Base-by-base conservation (phyloP, 2,329 filamentous ascomycete genomes). In the Arthrobotrys conoides region DNA sequence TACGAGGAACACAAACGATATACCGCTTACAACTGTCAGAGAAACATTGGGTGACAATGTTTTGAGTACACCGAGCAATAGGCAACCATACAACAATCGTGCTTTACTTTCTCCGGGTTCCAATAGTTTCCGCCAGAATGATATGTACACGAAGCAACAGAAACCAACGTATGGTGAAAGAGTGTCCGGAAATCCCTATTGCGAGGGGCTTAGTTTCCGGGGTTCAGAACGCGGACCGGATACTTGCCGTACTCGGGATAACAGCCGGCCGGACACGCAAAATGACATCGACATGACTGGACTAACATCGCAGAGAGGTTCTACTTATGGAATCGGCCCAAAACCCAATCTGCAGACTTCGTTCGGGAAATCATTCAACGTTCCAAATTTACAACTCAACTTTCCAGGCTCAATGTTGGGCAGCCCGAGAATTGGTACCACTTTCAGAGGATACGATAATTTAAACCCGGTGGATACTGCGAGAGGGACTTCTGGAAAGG, bases 231-330 rank as follows among this genome's bases (percentile, higher is more conserved):
- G 41, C 12, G 9, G 5, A 1, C 41, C 61, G 1, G 61, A 65
- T 49, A 65, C 38, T 49, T 65, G 41, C 16, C 61, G 61, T 12
- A 65, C 61, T 16, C 41, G 61, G 20, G 61, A 65, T 49, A 49
- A 65, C 24, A 65, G 61, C 24, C 41, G 20, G 18, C 33, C 61
- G 2, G 61, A 36, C 9, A 65, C 9, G 27, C 61, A 49, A 65
- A 36, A 65, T 41, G 61, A 49, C 36, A 36, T 20, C 1, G n/a
- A 46, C 48, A 10, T n/a, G 1, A 18, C 41, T 41, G n/a, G 6
- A 10, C 14, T 22, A 10, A 20, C 61, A 3, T 65, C 61, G n/a
- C 57, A 20, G 20, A 24, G 36, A 14, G 57, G 36, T 16, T 61
- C 57, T n/a, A 41, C 12, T 2, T 44, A 27, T 27, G 20, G 36